These are phyloP conservation scores for Cryphonectria carpinicola DNA, from an alignment of 2,329 filamentous ascomycete species.

Conservation along the genomic window DNA sequence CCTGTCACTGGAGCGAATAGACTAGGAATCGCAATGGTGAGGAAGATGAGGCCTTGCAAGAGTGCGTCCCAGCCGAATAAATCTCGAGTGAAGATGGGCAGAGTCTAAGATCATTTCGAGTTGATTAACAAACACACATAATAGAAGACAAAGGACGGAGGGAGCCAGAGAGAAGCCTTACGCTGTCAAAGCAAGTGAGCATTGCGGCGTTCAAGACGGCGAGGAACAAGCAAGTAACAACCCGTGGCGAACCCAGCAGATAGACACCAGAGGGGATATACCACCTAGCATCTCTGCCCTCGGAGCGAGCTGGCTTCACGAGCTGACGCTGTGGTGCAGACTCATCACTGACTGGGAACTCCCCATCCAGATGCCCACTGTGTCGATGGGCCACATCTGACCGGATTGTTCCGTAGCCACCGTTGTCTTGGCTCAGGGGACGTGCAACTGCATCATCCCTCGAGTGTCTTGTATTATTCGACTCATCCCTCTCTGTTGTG, in stretches of 20 bases:
- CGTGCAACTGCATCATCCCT: neutral
- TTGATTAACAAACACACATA: no score
- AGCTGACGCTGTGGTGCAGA: neutral
- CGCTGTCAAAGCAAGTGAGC: slow-evolving; percentile 14
- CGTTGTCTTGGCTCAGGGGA: neutral
- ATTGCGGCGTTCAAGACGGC: slow-evolving; percentile 9
- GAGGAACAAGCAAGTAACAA: slow-evolving; percentile 8
- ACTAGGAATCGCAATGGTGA: slow-evolving; percentile 9
- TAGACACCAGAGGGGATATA: slow-evolving; percentile 8
- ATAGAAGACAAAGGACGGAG: no score
- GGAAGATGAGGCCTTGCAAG: slow-evolving; percentile 10
- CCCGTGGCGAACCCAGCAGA: slow-evolving; percentile 3
- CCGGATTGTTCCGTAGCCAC: slow-evolving; percentile 9
- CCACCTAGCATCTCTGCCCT: neutral
- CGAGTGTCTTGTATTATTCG: neutral
- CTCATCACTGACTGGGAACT: slow-evolving; percentile 1
- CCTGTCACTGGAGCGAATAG: slow-evolving; percentile 5
- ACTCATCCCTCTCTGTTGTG: no score
- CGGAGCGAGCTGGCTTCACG: neutral
- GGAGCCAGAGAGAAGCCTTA: neutral
- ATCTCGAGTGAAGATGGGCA: slow-evolving; percentile 5
- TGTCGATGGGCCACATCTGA: neutral
- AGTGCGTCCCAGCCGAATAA: slow-evolving; percentile 13
- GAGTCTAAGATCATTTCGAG: neutral
- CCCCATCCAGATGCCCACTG: neutral